These are phyloP conservation scores for Friedmanniomyces simplex DNA, from an alignment of 495 filamentous ascomycete genomes.

Conservation along the genomic window DNA sequence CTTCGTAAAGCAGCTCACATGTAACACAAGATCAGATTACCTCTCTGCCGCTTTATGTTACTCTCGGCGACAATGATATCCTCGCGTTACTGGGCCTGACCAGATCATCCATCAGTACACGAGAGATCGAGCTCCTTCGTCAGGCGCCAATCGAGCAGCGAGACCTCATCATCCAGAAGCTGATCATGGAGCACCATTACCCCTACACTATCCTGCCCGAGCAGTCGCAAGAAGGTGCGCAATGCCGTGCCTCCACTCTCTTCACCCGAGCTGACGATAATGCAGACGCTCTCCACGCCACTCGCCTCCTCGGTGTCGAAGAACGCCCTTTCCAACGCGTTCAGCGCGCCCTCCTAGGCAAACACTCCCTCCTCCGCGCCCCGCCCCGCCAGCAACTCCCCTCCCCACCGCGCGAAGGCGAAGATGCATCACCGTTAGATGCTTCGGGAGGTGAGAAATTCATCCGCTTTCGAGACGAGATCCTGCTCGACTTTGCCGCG, in stretches of 20 bases:
- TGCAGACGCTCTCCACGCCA: constrained; percentile 75
- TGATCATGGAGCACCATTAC: background rate
- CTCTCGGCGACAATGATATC: background rate
- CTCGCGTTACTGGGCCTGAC: background rate
- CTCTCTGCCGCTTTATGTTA: too few relatives aligned
- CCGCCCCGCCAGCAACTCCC: constrained; percentile 45
- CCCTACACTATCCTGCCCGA: constrained; percentile 9
- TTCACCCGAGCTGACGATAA: background rate
- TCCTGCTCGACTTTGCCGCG: constrained; percentile 78
- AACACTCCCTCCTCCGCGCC: constrained; percentile 46
- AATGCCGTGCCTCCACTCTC: background rate
- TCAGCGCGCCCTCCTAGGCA: constrained; percentile 61
- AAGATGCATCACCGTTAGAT: constrained; percentile 31
- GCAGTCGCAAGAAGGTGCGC: constrained; percentile 13
- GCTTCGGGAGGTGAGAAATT: constrained; percentile 42
- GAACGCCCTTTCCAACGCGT: constrained; percentile 88
- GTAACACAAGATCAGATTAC: too few relatives aligned
- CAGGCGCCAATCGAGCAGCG: background rate
- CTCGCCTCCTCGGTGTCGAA: constrained; percentile 82
- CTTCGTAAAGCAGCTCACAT: too few relatives aligned
- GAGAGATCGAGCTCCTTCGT: background rate
- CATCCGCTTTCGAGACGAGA: constrained; percentile 56
- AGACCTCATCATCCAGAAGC: background rate
- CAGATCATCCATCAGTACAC: background rate
- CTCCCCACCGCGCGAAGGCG: constrained; percentile 60